Evolutionary conservation across 352 stramenopile genomes (phyloP).

Genomic region (Phytopythium ostracodes): DNA sequence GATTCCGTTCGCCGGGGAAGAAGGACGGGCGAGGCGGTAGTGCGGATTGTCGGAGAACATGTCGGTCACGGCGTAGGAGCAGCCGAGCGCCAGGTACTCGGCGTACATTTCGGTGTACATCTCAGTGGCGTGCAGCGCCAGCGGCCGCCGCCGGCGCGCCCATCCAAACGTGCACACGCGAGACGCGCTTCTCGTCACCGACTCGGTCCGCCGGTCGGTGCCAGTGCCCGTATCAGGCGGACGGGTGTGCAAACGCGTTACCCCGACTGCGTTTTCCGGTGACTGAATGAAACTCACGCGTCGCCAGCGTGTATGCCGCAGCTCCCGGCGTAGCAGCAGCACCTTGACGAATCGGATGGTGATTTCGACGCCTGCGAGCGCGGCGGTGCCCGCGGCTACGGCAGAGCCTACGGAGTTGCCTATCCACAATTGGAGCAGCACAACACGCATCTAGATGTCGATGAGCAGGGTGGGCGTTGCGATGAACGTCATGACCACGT

Average conservation of each 20-base stretch:
- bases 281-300: neutral
- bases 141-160: slow-evolving; percentile 5
- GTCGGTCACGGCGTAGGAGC: slow-evolving; percentile 15
- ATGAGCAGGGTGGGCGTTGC: no score
- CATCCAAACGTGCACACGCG: neutral
- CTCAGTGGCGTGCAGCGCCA: slow-evolving; percentile 33
- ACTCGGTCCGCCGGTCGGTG: neutral
- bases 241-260: no score
- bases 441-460: no score
- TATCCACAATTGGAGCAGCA: no score
- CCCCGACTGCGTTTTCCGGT: no score
- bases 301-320: neutral
- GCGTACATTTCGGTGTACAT: slow-evolving; percentile 43
- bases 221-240: neutral
- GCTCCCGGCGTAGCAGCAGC: neutral
- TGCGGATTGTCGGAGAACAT: neutral
- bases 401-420: no score
- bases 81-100: slow-evolving; percentile 48
- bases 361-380: no score
- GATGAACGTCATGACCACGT: no score
- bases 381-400: no score
- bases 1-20: no score
- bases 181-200: neutral
- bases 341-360: no score
- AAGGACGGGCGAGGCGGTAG: neutral